Evolutionary conservation across 192 early-diverging fungal genomes (phyloP).

Genomic region (Coemansia pectinata): DNA sequence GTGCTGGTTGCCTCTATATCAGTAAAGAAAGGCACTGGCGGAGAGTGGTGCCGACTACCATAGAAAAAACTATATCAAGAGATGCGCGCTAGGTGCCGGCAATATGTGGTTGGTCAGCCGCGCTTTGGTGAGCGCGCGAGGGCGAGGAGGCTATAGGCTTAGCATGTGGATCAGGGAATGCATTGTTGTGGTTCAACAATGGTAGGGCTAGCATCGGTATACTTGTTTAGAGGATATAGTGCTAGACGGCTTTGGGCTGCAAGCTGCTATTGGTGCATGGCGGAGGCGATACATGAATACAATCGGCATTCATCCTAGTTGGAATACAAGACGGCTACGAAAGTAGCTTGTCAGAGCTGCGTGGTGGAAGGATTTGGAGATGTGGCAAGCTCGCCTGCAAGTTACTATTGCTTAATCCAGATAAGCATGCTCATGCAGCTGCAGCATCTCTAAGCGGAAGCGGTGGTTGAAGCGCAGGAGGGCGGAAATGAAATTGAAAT

Average conservation of each 20-base stretch:
- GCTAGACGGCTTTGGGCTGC: background rate
- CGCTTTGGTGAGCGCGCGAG: background rate
- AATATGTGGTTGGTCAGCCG: background rate
- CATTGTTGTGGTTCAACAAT: constrained; percentile 5
- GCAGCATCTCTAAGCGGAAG: background rate
- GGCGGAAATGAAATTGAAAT: constrained; percentile 6
- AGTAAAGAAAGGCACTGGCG: background rate
- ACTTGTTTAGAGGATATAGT: constrained; percentile 4
- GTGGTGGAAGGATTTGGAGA: background rate
- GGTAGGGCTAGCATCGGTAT: constrained; percentile 5
- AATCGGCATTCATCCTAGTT: background rate
- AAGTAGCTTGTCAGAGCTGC: background rate
- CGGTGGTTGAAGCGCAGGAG: constrained; percentile 1
- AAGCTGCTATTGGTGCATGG: background rate
- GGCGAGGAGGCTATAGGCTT: background rate
- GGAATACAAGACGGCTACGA: background rate
- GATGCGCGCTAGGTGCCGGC: background rate
- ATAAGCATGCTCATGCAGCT: background rate
- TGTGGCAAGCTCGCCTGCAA: too few relatives aligned
- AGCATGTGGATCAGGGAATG: constrained; percentile 1
- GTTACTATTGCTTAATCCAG: constrained; percentile 12
- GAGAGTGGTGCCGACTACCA: background rate
- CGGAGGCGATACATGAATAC: background rate
- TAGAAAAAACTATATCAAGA: background rate
- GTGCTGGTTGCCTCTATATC: background rate